phyloP scores from a whole-genome alignment of 2,329 filamentous ascomycete genomes.

The Catunica adiposa region DNA sequence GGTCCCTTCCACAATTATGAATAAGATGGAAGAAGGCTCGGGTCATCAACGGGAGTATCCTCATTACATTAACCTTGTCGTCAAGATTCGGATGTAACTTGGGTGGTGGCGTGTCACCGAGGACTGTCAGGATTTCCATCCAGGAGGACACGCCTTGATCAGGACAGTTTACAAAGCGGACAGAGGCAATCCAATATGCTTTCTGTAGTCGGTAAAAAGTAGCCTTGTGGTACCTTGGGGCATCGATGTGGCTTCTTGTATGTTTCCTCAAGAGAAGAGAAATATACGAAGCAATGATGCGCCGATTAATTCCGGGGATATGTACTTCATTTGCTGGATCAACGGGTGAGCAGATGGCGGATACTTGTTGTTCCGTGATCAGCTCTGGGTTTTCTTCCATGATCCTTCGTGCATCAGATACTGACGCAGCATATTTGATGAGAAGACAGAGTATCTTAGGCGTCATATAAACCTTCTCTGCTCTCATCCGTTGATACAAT shows the following conservation, averaged over 20 bases:
- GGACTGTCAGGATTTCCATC: conserved; percentile 1
- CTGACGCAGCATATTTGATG: conserved; percentile 31
- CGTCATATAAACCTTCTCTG: conserved; percentile 30
- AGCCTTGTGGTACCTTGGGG: conserved; percentile 5
- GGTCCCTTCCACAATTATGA: conserved; percentile 10
- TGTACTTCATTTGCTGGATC: background rate
- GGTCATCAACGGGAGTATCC: conserved; percentile 6
- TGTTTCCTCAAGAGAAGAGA: conserved; percentile 13
- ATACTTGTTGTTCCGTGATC: conserved; percentile 4
- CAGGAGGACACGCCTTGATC: conserved; percentile 4
- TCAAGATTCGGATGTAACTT: conserved; percentile 10
- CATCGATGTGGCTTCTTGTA: conserved; percentile 4
- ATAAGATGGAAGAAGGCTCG: conserved; percentile 8
- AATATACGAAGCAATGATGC: conserved; percentile 14
- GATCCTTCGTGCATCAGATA: conserved; percentile 6
- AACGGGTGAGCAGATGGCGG: conserved; percentile 14
- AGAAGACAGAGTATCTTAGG: conserved; percentile 38
- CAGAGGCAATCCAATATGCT: conserved; percentile 11
- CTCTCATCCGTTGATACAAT: conserved; percentile 43
- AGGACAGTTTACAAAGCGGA: conserved; percentile 4
- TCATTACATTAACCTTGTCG: conserved; percentile 5
- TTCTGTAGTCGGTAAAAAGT: conserved; percentile 13
- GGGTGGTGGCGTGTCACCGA: conserved; percentile 7
- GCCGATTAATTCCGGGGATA: conserved; percentile 9
- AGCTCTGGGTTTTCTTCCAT: conserved; percentile 1